Conservation (phyloP, 2,329 filamentous ascomycete genomes). For the Clarireedia monteithiana region DNA sequence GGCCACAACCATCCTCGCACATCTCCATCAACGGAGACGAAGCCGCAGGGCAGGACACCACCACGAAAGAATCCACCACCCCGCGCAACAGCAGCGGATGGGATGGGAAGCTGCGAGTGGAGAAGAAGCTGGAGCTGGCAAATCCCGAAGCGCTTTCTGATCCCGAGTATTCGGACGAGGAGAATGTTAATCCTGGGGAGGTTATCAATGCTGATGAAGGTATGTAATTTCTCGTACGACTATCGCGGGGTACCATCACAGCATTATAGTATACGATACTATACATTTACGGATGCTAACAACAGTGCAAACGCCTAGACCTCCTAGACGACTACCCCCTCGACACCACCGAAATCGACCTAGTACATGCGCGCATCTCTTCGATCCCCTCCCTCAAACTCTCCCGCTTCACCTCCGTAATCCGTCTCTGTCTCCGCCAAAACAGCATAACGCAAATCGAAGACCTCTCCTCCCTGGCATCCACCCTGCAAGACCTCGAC, state of each 20-base stretch:
- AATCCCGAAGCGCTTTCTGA: slow-evolving; percentile 82
- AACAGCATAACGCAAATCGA: slow-evolving; percentile 80
- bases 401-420: slow-evolving; percentile 70
- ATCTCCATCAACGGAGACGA: slow-evolving; percentile 23
- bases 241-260: slow-evolving; percentile 1
- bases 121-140: slow-evolving; percentile 53
- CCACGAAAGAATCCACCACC: slow-evolving; percentile 15
- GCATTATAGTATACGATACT: neutral
- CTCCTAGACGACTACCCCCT: slow-evolving; percentile 52
- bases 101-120: slow-evolving; percentile 76
- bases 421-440: slow-evolving; percentile 81
- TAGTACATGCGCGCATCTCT: slow-evolving; percentile 77
- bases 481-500: slow-evolving; percentile 74
- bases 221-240: slow-evolving; percentile 28
- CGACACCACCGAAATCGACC: slow-evolving; percentile 71
- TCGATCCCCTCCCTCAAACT: slow-evolving; percentile 74
- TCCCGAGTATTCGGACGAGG: slow-evolving; percentile 73
- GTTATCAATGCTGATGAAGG: slow-evolving; percentile 77
- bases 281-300: slow-evolving; percentile 5
- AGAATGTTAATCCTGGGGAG: slow-evolving; percentile 61
- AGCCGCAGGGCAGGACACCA: slow-evolving; percentile 21
- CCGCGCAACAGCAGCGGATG: slow-evolving; percentile 59
- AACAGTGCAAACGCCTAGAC: slow-evolving; percentile 30
- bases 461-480: slow-evolving; percentile 57
- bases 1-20: slow-evolving; percentile 17